Evolutionary conservation across 1,284 basidiomycete species (phyloP).

Genomic region (Leccinum holopus): DNA sequence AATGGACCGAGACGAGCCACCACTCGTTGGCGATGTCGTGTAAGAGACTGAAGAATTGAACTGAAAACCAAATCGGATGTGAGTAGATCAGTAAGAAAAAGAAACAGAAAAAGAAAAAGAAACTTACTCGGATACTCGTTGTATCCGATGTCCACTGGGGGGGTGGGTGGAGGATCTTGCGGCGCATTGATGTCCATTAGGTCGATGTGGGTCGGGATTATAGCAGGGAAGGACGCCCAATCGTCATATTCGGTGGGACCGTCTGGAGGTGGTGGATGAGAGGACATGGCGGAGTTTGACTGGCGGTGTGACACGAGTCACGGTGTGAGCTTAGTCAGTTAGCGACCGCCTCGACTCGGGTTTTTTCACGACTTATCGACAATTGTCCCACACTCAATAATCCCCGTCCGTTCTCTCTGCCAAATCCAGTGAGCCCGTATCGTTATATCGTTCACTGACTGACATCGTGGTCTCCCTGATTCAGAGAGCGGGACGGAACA

Average conservation of each 20-base stretch:
- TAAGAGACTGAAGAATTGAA: not conserved
- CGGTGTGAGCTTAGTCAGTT: not conserved
- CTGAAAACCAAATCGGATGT: not conserved
- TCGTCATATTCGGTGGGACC: not conserved
- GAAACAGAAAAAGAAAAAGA: no score
- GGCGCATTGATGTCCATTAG: not conserved
- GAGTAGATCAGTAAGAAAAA: not conserved
- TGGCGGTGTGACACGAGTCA: not conserved
- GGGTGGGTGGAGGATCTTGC: not conserved
- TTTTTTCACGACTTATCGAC: not conserved
- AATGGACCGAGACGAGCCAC: not conserved
- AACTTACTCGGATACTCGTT: not conserved
- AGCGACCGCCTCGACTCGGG: not conserved
- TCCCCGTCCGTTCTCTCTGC: constrained; percentile 10
- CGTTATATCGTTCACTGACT: no score
- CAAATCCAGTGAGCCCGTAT: no score
- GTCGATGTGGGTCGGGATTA: not conserved
- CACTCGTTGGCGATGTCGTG: not conserved
- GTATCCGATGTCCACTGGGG: not conserved
- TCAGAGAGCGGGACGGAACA: no score
- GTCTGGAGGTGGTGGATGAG: no score
- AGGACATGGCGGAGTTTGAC: not conserved
- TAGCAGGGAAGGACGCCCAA: not conserved
- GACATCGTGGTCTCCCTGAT: no score
- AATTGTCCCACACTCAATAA: no score